phyloP scores from a whole-genome alignment of 2,329 filamentous ascomycete genomes.

The Curvularia spicifera region DNA sequence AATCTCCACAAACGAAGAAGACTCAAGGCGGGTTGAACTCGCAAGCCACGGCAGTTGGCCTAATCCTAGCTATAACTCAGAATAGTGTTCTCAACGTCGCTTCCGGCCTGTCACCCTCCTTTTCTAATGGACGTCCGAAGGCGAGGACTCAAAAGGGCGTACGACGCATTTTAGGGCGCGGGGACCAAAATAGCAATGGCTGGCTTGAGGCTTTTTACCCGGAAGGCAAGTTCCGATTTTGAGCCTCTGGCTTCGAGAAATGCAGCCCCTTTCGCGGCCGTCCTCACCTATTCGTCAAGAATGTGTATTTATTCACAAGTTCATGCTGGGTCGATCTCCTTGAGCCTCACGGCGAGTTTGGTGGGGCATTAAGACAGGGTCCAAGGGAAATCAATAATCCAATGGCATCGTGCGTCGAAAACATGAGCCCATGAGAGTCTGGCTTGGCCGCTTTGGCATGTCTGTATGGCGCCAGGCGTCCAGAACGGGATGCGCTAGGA shows the following conservation, averaged over 20 bases:
- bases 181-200: neutral
- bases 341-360: conserved; percentile 9
- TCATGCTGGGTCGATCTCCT: neutral
- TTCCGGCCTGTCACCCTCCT: neutral
- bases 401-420: neutral
- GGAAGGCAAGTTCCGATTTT: neutral
- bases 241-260: neutral
- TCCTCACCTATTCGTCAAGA: neutral
- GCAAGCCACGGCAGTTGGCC: neutral
- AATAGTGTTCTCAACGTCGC: neutral
- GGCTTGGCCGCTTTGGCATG: conserved; percentile 5
- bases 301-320: neutral
- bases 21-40: neutral
- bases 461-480: conserved; percentile 7
- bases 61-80: neutral
- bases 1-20: neutral
- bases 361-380: conserved; percentile 1
- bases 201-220: neutral
- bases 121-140: neutral
- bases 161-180: neutral
- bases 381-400: neutral
- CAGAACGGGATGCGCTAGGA: conserved; percentile 8
- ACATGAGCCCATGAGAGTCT: neutral
- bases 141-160: neutral
- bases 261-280: neutral